Evolutionary conservation across 2,329 filamentous ascomycete species (phyloP).

Genomic region (Colletotrichum spinosum): DNA sequence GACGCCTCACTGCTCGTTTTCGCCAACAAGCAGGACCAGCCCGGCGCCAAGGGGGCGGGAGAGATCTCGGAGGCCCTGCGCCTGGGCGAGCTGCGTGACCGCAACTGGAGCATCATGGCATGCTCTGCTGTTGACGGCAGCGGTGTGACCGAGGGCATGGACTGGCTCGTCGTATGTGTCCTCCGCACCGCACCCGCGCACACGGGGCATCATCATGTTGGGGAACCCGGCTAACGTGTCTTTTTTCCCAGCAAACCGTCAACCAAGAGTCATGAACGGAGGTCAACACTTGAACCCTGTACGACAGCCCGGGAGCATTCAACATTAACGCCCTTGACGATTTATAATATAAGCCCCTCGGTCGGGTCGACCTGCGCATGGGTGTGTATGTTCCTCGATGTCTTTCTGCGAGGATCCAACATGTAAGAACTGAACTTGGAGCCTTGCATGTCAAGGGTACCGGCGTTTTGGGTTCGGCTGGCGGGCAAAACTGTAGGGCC

Average conservation of each 20-base stretch:
- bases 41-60: conserved; percentile 93
- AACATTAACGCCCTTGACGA: conserved; percentile 34
- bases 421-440: background rate
- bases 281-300: conserved; percentile 15
- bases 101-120: conserved; percentile 99
- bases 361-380: conserved; percentile 35
- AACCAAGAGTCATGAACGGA: conserved; percentile 40
- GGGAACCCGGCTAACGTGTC: conserved; percentile 18
- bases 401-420: conserved; percentile 12
- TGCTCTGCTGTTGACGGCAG: conserved; percentile 96
- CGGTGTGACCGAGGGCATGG: conserved; percentile 97
- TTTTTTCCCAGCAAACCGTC: conserved; percentile 40
- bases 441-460: background rate
- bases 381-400: conserved; percentile 24
- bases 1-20: conserved; percentile 95
- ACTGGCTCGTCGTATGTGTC: conserved; percentile 88
- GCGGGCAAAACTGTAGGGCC: background rate
- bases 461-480: conserved; percentile 15
- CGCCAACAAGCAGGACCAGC: conserved; percentile 99
- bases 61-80: conserved; percentile 96
- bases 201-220: background rate
- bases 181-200: background rate
- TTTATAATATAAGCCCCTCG: conserved; percentile 27
- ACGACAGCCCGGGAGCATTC: conserved; percentile 14
- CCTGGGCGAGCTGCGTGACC: conserved; percentile 89